phyloP scores from a whole-genome alignment of 2,329 filamentous ascomycete species.

The Botrytis paeoniae region DNA sequence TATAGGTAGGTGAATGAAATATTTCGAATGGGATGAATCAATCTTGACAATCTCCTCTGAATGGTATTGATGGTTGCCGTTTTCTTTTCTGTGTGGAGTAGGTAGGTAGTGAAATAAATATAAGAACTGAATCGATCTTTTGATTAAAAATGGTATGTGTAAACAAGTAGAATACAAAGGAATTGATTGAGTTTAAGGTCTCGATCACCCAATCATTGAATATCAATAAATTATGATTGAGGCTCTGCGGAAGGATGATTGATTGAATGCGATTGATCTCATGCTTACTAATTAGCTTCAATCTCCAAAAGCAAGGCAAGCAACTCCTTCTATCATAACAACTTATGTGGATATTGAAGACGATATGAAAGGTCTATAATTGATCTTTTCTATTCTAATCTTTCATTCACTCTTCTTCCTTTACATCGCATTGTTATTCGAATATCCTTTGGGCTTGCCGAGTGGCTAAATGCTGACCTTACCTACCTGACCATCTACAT shows the following conservation, averaged over 20 bases:
- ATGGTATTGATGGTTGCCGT: no score
- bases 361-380: neutral
- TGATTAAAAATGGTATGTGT: neutral
- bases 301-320: neutral
- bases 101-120: neutral
- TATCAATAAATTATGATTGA: neutral
- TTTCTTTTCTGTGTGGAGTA: neutral
- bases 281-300: slow-evolving; percentile 10
- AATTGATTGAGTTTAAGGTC: neutral
- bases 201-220: neutral
- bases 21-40: neutral
- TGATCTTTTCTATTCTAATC: neutral
- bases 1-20: neutral
- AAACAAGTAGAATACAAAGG: neutral
- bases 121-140: neutral
- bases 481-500: neutral
- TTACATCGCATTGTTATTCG: neutral
- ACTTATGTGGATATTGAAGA: neutral
- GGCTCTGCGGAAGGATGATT: neutral
- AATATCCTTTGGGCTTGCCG: neutral
- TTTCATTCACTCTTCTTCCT: neutral
- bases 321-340: neutral
- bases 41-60: neutral
- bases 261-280: neutral
- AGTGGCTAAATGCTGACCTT: neutral